phyloP scores from a whole-genome alignment of 106 monocot species.

The Dioscorea alata region DNA sequence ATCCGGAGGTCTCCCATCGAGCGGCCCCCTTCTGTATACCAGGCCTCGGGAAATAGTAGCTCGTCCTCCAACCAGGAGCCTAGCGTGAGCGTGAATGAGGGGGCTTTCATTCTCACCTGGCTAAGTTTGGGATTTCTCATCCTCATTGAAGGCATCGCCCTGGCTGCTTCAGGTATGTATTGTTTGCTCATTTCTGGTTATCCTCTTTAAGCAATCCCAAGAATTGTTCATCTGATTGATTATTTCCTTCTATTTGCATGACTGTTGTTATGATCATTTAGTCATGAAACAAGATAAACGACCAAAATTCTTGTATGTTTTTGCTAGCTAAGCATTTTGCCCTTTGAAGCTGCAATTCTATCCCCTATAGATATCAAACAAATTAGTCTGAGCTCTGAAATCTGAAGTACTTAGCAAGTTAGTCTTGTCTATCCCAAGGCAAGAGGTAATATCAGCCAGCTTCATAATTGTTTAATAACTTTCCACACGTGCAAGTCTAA shows the following conservation, averaged over 20 bases:
- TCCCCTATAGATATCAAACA: too few relatives aligned
- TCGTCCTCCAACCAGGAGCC: conserved; percentile 15
- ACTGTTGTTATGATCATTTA: neutral
- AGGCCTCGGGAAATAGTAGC: conserved; percentile 7
- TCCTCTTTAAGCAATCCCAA: neutral
- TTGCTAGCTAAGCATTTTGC: neutral
- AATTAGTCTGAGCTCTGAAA: too few relatives aligned
- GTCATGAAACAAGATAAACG: neutral
- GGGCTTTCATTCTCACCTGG: conserved; percentile 72
- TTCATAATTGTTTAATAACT: too few relatives aligned
- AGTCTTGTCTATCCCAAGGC: too few relatives aligned
- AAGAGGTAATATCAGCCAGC: too few relatives aligned
- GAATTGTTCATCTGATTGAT: neutral
- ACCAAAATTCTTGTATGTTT: neutral
- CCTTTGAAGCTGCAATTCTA: too few relatives aligned
- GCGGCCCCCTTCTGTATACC: conserved; percentile 18
- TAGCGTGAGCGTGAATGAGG: conserved; percentile 35
- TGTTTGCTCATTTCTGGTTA: neutral
- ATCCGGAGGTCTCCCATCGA: conserved; percentile 46
- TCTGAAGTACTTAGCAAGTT: too few relatives aligned
- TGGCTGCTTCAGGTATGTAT: conserved; percentile 63
- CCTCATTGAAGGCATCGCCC: conserved; percentile 58
- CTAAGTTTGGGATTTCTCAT: conserved; percentile 63
- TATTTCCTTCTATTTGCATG: neutral
- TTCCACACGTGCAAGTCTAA: too few relatives aligned